phyloP scores from a whole-genome alignment of 2,329 filamentous ascomycete genomes.

The Cladobotryum protrusum region DNA sequence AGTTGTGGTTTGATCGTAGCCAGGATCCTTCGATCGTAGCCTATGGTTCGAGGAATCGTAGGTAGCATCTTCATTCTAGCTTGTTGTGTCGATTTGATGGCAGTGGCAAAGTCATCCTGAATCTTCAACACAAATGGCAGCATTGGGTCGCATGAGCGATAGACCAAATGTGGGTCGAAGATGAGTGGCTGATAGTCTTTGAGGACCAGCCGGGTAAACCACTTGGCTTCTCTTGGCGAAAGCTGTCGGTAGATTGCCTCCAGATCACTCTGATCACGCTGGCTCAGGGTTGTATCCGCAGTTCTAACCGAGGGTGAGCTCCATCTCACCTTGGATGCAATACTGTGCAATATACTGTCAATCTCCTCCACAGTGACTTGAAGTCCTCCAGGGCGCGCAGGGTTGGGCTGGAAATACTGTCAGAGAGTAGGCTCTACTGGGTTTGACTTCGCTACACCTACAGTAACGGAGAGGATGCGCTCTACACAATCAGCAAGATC shows the following conservation, averaged over 20 bases:
- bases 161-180: constrained; percentile 50
- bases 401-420: constrained; percentile 37
- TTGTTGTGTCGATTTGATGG: constrained; percentile 46
- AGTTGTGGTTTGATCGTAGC: constrained; percentile 43
- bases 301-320: constrained; percentile 58
- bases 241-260: constrained; percentile 53
- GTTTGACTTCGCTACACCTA: constrained; percentile 24
- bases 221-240: constrained; percentile 69
- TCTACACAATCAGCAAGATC: constrained; percentile 71
- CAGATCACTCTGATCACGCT: constrained; percentile 40
- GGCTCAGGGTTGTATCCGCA: constrained; percentile 19
- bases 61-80: constrained; percentile 16
- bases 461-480: constrained; percentile 55
- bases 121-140: constrained; percentile 65
- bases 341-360: constrained; percentile 55
- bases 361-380: constrained; percentile 65
- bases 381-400: constrained; percentile 21
- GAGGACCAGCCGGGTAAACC: constrained; percentile 74
- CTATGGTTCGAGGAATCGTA: constrained; percentile 11
- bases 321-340: constrained; percentile 64
- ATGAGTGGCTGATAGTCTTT: constrained; percentile 67
- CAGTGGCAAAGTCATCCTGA: constrained; percentile 59
- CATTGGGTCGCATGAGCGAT: constrained; percentile 59
- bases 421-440: not conserved
- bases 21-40: constrained; percentile 18